Percentiles rank a stretch among this genome's conserved stretches.
Conservation (phyloP, 306 rosid genomes). For the Psophocarpus tetragonolobus region DNA sequence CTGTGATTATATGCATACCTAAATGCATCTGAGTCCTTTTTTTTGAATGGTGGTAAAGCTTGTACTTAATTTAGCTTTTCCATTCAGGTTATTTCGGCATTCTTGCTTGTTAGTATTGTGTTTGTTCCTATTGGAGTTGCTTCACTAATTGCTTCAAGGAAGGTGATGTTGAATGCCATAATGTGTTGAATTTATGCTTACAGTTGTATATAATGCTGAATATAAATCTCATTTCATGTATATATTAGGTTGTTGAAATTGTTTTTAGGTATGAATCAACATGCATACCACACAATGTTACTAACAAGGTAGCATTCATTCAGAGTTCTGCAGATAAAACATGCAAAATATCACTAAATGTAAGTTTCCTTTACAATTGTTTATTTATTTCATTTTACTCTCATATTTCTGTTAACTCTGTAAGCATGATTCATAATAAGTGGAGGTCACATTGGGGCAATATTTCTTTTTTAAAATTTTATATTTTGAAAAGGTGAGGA, state of each 20-base stretch:
- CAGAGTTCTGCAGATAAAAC: slow-evolving; percentile 43
- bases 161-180: slow-evolving; percentile 48
- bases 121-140: slow-evolving; percentile 87
- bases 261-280: slow-evolving; percentile 64
- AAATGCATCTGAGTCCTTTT: background rate
- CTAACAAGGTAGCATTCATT: slow-evolving; percentile 57
- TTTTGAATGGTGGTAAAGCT: background rate
- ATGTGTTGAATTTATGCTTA: slow-evolving; percentile 6
- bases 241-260: slow-evolving; percentile 76
- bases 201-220: slow-evolving; percentile 35
- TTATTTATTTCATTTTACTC: background rate
- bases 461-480: slow-evolving; percentile 6
- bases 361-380: slow-evolving; percentile 26
- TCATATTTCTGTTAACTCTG: background rate
- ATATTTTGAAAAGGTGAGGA: slow-evolving; percentile 53
- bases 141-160: slow-evolving; percentile 76
- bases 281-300: slow-evolving; percentile 38
- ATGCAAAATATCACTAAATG: slow-evolving; percentile 48
- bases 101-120: slow-evolving; percentile 74
- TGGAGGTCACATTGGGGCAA: background rate
- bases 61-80: background rate
- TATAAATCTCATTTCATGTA: slow-evolving; percentile 33
- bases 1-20: background rate
- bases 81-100: slow-evolving; percentile 83
- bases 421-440: background rate